A percentile compares a stretch with the other conserved stretches of the same genome.
These are phyloP conservation scores for Misopates orontium DNA, from an alignment of 257 asterid species.

Conservation along the genomic window DNA sequence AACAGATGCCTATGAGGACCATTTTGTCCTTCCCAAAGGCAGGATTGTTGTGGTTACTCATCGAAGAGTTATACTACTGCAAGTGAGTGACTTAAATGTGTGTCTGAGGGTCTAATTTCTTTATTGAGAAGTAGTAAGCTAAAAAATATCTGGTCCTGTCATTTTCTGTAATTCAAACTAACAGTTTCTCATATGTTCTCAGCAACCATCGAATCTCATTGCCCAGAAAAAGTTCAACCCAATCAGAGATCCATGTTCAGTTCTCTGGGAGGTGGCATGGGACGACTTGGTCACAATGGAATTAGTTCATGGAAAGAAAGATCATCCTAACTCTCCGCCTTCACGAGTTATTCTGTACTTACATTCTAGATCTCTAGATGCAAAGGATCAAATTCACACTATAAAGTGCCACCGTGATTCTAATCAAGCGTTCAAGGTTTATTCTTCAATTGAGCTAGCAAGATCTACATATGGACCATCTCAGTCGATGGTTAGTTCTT, in stretches of 20 bases:
- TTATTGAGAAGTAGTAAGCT: conserved; percentile 10
- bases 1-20: conserved; percentile 96
- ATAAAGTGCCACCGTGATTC: conserved; percentile 78
- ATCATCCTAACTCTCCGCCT: conserved; percentile 71
- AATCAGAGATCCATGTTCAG: conserved; percentile 94
- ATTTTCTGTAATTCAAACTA: conserved; percentile 20
- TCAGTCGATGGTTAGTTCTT: conserved; percentile 56
- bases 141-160: conserved; percentile 5
- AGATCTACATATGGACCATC: conserved; percentile 65
- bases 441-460: conserved; percentile 80
- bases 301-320: conserved; percentile 82
- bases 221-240: conserved; percentile 92
- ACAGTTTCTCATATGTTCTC: conserved; percentile 34
- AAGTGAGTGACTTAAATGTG: conserved; percentile 51
- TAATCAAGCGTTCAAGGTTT: conserved; percentile 78
- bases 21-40: conserved; percentile 86
- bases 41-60: conserved; percentile 77
- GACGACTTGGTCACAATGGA: conserved; percentile 84
- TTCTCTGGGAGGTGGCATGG: conserved; percentile 89
- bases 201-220: conserved; percentile 91
- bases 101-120: conserved; percentile 3
- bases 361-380: conserved; percentile 59
- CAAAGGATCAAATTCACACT: conserved; percentile 75
- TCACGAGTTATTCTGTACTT: conserved; percentile 77
- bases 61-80: conserved; percentile 80